Conservation (phyloP, 2,329 filamentous ascomycete species). For the Akanthomyces dipterigenus region DNA sequence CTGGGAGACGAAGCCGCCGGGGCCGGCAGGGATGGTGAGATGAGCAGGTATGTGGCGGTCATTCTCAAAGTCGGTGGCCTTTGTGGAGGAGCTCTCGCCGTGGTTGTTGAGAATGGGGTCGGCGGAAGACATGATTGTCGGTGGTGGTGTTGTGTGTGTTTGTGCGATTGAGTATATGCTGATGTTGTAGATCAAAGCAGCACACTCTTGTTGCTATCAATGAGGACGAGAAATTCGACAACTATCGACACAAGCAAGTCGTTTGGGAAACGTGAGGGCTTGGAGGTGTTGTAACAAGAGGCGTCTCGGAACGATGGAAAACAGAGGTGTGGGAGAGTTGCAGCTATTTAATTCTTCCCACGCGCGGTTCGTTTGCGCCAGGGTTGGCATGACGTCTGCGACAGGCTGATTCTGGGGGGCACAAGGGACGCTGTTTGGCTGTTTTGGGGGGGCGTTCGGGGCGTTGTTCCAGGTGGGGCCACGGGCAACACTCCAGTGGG, state of each 20-base stretch:
- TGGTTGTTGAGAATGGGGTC: constrained; percentile 8
- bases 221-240: too few relatives aligned
- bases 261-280: not conserved
- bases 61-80: not conserved
- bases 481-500: not conserved
- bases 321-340: not conserved
- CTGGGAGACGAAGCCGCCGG: constrained; percentile 42
- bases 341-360: not conserved
- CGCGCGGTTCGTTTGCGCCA: not conserved
- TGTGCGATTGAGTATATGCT: too few relatives aligned
- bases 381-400: not conserved
- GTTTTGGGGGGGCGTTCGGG: not conserved
- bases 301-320: not conserved
- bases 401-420: not conserved
- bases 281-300: not conserved
- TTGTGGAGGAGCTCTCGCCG: constrained; percentile 18
- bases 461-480: not conserved
- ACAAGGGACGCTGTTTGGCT: not conserved
- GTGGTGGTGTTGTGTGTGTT: not conserved
- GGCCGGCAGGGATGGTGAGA: constrained; percentile 12
- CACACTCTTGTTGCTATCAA: not conserved
- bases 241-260: not conserved
- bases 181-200: too few relatives aligned
- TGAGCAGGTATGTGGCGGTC: constrained; percentile 23
- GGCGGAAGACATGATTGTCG: not conserved